phyloP scores from a whole-genome alignment of 2,329 filamentous ascomycete genomes.

The Penicillium expansum region DNA sequence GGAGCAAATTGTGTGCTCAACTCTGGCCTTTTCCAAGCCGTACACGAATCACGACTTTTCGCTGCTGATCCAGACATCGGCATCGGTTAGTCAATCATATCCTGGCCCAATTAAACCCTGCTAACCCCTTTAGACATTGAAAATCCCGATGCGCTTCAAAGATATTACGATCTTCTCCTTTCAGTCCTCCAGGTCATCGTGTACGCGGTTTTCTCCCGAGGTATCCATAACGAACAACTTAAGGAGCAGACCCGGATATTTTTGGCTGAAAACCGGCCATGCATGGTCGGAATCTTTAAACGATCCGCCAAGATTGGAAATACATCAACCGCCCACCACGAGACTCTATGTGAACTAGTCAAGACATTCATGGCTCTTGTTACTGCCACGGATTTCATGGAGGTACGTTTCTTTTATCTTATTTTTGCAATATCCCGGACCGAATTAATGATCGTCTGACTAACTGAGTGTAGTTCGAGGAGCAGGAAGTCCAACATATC shows the following conservation, averaged over 20 bases:
- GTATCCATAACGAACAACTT: constrained; percentile 71
- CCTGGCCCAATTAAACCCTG: not conserved
- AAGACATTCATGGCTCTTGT: constrained; percentile 84
- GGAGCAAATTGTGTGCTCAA: constrained; percentile 87
- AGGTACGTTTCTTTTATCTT: constrained; percentile 60
- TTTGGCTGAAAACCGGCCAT: constrained; percentile 74
- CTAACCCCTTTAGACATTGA: constrained; percentile 54
- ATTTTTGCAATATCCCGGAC: not conserved
- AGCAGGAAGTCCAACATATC: constrained; percentile 35
- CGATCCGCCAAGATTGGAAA: constrained; percentile 74
- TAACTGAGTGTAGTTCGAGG: constrained; percentile 42
- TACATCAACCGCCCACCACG: constrained; percentile 50
- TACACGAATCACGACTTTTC: constrained; percentile 83
- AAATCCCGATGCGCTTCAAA: constrained; percentile 67
- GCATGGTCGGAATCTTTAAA: constrained; percentile 88
- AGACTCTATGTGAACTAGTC: constrained; percentile 71
- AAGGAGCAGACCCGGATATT: constrained; percentile 75
- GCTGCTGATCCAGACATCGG: constrained; percentile 88
- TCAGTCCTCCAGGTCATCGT: constrained; percentile 78
- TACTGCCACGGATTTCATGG: constrained; percentile 75
- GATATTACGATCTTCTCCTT: constrained; percentile 80
- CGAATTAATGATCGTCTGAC: not conserved
- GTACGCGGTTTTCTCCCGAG: constrained; percentile 75
- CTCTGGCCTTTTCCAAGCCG: constrained; percentile 77
- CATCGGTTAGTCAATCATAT: constrained; percentile 51